Conservation (phyloP, 1,139 yeast species). For the Candida albicans region DNA sequence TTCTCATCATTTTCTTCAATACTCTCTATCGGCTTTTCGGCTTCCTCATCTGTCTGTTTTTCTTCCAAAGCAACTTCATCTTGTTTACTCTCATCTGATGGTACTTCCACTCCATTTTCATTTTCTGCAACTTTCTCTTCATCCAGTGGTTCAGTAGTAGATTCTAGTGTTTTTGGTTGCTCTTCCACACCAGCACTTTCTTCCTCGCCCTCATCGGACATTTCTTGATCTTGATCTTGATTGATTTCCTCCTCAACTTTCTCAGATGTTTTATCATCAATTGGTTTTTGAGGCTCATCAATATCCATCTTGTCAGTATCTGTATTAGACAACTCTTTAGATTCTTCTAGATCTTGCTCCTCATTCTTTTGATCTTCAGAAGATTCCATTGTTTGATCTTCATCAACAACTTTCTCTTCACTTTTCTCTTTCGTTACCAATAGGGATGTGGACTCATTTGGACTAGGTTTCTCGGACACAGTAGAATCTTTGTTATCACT, state of each 20-base stretch:
- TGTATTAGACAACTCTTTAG: too few relatives aligned
- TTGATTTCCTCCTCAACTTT: too few relatives aligned
- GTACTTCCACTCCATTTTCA: constrained; percentile 8
- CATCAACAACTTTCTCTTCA: constrained; percentile 4
- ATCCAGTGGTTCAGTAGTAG: background rate
- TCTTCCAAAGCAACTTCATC: constrained; percentile 9
- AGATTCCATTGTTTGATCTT: background rate
- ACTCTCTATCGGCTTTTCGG: constrained; percentile 6
- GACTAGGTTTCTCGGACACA: too few relatives aligned
- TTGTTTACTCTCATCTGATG: constrained; percentile 11
- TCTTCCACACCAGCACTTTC: too few relatives aligned
- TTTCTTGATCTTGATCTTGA: too few relatives aligned
- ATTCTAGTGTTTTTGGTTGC: background rate
- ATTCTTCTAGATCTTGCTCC: constrained; percentile 4
- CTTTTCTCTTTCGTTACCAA: background rate
- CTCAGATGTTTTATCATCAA: too few relatives aligned
- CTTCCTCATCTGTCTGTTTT: constrained; percentile 7
- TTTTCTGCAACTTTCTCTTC: constrained; percentile 3
- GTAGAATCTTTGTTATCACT: background rate
- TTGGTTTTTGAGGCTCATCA: too few relatives aligned
- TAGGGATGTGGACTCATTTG: too few relatives aligned
- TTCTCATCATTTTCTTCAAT: constrained; percentile 5
- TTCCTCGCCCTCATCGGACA: too few relatives aligned
- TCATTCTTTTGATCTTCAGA: background rate
- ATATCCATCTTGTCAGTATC: too few relatives aligned